These are phyloP conservation scores for Ceratocystis colombiana DNA, from an alignment of 2,329 filamentous ascomycete species.

Conservation along the genomic window DNA sequence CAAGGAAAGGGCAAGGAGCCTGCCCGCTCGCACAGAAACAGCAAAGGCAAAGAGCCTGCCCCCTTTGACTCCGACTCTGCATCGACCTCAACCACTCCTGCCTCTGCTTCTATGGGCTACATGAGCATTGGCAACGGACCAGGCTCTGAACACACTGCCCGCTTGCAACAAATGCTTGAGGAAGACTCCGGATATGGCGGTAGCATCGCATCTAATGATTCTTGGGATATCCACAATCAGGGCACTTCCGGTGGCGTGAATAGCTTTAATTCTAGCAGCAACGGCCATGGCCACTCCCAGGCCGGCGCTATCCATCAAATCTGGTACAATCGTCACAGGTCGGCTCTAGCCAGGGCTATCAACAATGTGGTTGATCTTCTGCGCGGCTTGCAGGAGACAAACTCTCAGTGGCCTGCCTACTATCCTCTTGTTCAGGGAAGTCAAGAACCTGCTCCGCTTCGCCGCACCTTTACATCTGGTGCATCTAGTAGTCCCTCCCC, in stretches of 20 bases:
- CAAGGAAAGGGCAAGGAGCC: slow-evolving; percentile 18
- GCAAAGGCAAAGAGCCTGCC: slow-evolving; percentile 44
- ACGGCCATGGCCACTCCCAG: slow-evolving; percentile 39
- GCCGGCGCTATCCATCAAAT: slow-evolving; percentile 84
- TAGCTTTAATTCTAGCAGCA: slow-evolving; percentile 30
- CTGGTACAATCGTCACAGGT: slow-evolving; percentile 88
- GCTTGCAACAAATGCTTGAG: slow-evolving; percentile 71
- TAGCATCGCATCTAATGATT: slow-evolving; percentile 58
- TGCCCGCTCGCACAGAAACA: slow-evolving; percentile 29
- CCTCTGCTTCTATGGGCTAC: slow-evolving; percentile 43
- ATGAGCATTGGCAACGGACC: slow-evolving; percentile 81
- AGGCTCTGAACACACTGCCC: slow-evolving; percentile 63
- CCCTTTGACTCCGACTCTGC: slow-evolving; percentile 27
- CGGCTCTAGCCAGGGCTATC: slow-evolving; percentile 77
- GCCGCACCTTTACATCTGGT: slow-evolving; percentile 19
- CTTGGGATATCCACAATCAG: slow-evolving; percentile 32
- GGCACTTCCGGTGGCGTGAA: slow-evolving; percentile 26
- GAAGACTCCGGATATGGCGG: slow-evolving; percentile 87
- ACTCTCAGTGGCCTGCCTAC: slow-evolving; percentile 83
- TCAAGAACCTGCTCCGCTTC: slow-evolving; percentile 35
- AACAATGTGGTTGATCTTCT: slow-evolving; percentile 75
- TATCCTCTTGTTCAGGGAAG: slow-evolving; percentile 72
- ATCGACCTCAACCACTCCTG: slow-evolving; percentile 27
- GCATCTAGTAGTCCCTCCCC: slow-evolving; percentile 28
- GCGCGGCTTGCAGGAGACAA: slow-evolving; percentile 76